phyloP scores from a whole-genome alignment of 176 grass and related monocot species.

The Triticum urartu region DNA sequence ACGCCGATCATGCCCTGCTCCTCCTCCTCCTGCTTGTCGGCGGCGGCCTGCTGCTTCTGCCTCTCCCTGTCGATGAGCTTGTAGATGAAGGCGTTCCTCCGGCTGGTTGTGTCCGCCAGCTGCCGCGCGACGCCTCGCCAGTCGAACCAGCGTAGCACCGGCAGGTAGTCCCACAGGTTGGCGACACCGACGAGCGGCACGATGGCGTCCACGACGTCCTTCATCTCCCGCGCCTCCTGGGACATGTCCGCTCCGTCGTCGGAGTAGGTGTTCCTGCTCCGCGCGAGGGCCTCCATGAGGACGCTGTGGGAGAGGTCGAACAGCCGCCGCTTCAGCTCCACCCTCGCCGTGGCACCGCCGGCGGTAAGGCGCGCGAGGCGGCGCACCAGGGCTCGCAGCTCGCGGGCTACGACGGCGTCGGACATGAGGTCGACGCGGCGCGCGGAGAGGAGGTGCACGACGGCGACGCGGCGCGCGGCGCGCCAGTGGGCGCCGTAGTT shows the following conservation, averaged over 20 bases:
- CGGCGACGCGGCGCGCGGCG: conserved; percentile 47
- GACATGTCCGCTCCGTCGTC: conserved; percentile 45
- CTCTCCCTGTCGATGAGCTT: conserved; percentile 49
- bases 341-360: neutral
- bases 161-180: conserved; percentile 56
- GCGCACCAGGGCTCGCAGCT: conserved; percentile 35
- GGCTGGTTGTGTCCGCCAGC: neutral
- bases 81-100: conserved; percentile 28
- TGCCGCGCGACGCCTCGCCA: conserved; percentile 26
- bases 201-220: conserved; percentile 29
- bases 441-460: conserved; percentile 55
- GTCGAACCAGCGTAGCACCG: conserved; percentile 44
- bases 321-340: conserved; percentile 55
- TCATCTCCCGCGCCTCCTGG: conserved; percentile 28
- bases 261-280: conserved; percentile 19
- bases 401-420: neutral
- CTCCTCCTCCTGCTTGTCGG: neutral
- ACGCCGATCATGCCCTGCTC: conserved; percentile 39
- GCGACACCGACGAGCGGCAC: conserved; percentile 15
- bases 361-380: conserved; percentile 19
- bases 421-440: conserved; percentile 30
- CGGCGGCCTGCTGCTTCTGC: neutral
- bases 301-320: conserved; percentile 53
- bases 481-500: conserved; percentile 56
- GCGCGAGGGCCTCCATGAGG: conserved; percentile 52